phyloP scores from a whole-genome alignment of 2,329 filamentous ascomycete genomes.

The Nemania abortiva region DNA sequence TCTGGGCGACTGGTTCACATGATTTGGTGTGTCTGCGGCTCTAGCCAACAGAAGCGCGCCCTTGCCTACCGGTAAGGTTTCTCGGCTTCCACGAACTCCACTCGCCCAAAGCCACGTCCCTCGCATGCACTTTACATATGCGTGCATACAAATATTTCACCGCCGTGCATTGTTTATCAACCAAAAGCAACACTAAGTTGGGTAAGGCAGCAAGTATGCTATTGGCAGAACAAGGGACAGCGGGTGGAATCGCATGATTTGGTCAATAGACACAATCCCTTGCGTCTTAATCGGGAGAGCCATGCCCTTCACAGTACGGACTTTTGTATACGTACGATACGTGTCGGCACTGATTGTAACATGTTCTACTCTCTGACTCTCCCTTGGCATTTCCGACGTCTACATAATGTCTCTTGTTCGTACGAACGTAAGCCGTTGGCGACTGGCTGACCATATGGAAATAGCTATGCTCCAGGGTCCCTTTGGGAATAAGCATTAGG shows the following conservation, averaged over 20 bases:
- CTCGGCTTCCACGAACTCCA: constrained; percentile 6
- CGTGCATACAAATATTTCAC: constrained; percentile 1
- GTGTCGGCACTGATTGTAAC: background rate
- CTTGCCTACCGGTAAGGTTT: constrained; percentile 1
- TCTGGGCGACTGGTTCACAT: constrained; percentile 31
- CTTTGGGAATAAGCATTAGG: no score
- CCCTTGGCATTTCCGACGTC: no score
- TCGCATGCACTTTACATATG: no score
- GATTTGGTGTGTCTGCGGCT: constrained; percentile 28
- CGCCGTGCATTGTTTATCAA: constrained; percentile 5
- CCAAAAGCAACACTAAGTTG: background rate
- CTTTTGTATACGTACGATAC: background rate
- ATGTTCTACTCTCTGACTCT: no score
- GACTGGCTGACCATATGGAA: no score
- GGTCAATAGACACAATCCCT: background rate
- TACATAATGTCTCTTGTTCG: no score
- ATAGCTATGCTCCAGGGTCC: no score
- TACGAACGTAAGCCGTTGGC: no score
- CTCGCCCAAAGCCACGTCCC: constrained; percentile 23
- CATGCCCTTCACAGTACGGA: background rate
- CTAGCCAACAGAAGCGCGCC: constrained; percentile 16
- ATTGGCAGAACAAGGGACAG: background rate
- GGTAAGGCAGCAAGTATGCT: background rate
- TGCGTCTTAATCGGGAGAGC: background rate
- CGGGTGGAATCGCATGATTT: background rate